Evolutionary conservation across 306 rosid species (phyloP).

Genomic region (Begonia loranthoides): DNA sequence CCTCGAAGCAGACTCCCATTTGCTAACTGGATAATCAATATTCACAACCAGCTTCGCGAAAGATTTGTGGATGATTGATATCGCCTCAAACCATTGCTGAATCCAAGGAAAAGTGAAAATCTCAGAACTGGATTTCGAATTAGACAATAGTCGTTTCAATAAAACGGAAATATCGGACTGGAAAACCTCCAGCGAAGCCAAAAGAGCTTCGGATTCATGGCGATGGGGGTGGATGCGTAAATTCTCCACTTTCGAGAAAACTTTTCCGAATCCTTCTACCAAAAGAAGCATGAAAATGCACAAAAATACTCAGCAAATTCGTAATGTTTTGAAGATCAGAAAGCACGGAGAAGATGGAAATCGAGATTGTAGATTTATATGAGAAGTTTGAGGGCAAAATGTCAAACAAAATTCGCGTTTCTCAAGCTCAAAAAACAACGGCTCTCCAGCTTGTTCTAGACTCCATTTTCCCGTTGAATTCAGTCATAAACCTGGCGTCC

Average conservation of each 20-base stretch:
- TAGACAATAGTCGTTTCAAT: slow-evolving; percentile 17
- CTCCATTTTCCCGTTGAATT: too few species aligned
- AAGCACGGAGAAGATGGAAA: too few species aligned
- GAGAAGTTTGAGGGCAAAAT: too few species aligned
- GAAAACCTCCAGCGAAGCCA: slow-evolving; percentile 32
- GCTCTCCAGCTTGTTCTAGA: too few species aligned
- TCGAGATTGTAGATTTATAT: too few species aligned
- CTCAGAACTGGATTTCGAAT: slow-evolving; percentile 21
- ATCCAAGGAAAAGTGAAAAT: slow-evolving; percentile 36
- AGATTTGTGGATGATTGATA: slow-evolving; percentile 31
- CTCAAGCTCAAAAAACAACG: too few species aligned
- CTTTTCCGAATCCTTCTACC: slow-evolving; percentile 24
- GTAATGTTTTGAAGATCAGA: slow-evolving; percentile 1
- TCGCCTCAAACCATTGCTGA: slow-evolving; percentile 24
- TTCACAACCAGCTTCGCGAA: slow-evolving; percentile 55
- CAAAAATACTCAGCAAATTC: neutral
- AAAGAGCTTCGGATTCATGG: slow-evolving; percentile 15
- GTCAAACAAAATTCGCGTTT: too few species aligned
- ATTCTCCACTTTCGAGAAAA: slow-evolving; percentile 45
- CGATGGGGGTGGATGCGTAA: slow-evolving; percentile 13
- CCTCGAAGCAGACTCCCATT: slow-evolving; percentile 30
- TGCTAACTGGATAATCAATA: slow-evolving; percentile 37
- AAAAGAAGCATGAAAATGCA: slow-evolving; percentile 21
- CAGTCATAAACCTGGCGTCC: too few species aligned
- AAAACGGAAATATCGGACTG: slow-evolving; percentile 21